These are phyloP conservation scores for Suhomyces bokatorum DNA, from an alignment of 1,139 yeast genomes.

Conservation along the genomic window DNA sequence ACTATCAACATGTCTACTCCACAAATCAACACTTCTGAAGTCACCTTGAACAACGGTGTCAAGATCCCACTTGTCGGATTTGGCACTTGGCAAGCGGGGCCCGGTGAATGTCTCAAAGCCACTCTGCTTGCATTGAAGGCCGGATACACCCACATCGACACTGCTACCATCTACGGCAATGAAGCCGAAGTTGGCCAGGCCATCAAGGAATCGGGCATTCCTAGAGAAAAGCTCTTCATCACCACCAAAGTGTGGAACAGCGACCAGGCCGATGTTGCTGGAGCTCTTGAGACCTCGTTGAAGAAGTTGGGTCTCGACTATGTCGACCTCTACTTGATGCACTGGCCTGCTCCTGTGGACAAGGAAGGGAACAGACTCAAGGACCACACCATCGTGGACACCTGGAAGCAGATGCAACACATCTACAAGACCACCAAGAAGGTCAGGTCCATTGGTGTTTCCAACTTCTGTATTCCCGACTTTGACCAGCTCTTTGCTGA, in stretches of 20 bases:
- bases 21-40: conserved; percentile 22
- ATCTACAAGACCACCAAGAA: conserved; percentile 56
- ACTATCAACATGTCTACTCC: conserved; percentile 11
- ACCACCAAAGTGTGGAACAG: conserved; percentile 82
- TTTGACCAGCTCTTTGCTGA: conserved; percentile 54
- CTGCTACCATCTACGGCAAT: conserved; percentile 69
- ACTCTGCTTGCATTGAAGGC: conserved; percentile 61
- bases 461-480: conserved; percentile 62
- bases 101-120: conserved; percentile 61
- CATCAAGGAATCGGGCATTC: conserved; percentile 64
- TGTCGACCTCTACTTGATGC: conserved; percentile 79
- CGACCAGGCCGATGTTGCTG: conserved; percentile 60
- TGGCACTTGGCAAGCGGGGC: conserved; percentile 77
- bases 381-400: conserved; percentile 44
- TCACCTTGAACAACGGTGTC: conserved; percentile 61
- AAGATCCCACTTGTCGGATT: conserved; percentile 69
- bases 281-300: conserved; percentile 62
- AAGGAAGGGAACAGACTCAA: conserved; percentile 27
- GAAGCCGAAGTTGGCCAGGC: conserved; percentile 68
- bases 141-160: conserved; percentile 80
- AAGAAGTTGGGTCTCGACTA: conserved; percentile 71
- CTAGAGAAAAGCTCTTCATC: conserved; percentile 69
- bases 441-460: conserved; percentile 72
- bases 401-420: conserved; percentile 71
- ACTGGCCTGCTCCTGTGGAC: conserved; percentile 77